Evolutionary conservation across 2,329 filamentous ascomycete genomes (phyloP).

Genomic region (Neopestalotiopsis clavispora): DNA sequence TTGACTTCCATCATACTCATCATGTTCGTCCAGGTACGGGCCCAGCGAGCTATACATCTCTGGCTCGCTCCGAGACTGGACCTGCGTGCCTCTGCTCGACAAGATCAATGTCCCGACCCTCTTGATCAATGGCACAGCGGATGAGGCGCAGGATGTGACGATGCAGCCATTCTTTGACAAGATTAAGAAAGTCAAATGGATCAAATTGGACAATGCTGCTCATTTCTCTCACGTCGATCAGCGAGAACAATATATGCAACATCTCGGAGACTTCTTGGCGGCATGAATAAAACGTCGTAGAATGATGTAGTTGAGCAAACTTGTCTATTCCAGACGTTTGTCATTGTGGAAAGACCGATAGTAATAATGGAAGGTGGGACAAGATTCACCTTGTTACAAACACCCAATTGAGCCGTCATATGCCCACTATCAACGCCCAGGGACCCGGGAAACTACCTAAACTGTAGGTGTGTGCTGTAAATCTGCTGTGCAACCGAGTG

Average conservation of each 20-base stretch:
- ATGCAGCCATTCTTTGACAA: slow-evolving; percentile 40
- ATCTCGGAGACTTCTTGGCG: slow-evolving; percentile 21
- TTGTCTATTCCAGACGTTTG: background rate
- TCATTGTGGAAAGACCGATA: no score
- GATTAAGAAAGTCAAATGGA: slow-evolving; percentile 41
- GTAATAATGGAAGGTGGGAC: no score
- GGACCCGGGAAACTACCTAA: background rate
- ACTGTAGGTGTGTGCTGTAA: background rate
- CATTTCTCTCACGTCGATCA: slow-evolving; percentile 41
- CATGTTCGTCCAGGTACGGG: slow-evolving; percentile 22
- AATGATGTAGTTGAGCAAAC: background rate
- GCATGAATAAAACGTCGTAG: background rate
- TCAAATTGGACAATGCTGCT: slow-evolving; percentile 39
- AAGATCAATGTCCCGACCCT: slow-evolving; percentile 37
- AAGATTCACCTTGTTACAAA: no score
- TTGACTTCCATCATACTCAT: background rate
- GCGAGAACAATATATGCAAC: slow-evolving; percentile 32
- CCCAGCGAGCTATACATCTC: slow-evolving; percentile 26
- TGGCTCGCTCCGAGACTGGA: slow-evolving; percentile 25
- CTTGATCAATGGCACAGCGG: slow-evolving; percentile 39
- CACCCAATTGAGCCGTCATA: no score
- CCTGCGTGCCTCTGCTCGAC: slow-evolving; percentile 23
- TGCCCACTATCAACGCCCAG: background rate
- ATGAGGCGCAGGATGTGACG: slow-evolving; percentile 40
- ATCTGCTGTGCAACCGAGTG: background rate